These are phyloP conservation scores for Xylariaceae sp. DNA, from an alignment of 2,329 filamentous ascomycete genomes.

Conservation along the genomic window DNA sequence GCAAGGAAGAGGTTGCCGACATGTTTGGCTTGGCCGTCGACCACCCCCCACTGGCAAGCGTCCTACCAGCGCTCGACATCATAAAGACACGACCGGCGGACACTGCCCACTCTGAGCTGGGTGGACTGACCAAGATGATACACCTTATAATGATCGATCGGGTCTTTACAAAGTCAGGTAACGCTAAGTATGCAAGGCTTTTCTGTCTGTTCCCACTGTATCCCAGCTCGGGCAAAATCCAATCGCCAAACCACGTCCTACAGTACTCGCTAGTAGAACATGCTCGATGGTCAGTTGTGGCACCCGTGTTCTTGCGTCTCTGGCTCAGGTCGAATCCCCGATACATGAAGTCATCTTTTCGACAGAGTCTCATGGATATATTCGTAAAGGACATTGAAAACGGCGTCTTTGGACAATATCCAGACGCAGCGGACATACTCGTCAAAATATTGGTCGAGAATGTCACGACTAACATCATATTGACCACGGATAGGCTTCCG, in stretches of 20 bases:
- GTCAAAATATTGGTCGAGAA: background rate
- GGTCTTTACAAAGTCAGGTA: background rate
- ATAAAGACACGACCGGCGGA: background rate
- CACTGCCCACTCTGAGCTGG: background rate
- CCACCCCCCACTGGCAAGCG: background rate
- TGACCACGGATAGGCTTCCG: background rate
- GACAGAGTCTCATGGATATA: background rate
- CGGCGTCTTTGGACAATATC: background rate
- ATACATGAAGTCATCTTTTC: background rate
- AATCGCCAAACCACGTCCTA: background rate
- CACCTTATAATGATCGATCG: background rate
- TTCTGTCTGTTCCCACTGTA: background rate
- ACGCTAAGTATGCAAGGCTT: background rate
- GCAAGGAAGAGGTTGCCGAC: background rate
- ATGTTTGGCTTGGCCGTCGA: background rate
- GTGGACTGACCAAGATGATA: background rate
- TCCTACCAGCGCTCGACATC: background rate
- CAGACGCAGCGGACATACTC: background rate
- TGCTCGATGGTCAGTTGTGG: background rate
- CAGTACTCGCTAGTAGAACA: background rate
- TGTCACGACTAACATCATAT: background rate
- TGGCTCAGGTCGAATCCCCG: background rate
- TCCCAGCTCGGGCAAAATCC: background rate
- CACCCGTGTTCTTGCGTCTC: background rate
- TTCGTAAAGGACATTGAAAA: background rate